These are phyloP conservation scores for Gleditsia sinensis DNA, from an alignment of 306 rosid genomes.

Conservation along the genomic window DNA sequence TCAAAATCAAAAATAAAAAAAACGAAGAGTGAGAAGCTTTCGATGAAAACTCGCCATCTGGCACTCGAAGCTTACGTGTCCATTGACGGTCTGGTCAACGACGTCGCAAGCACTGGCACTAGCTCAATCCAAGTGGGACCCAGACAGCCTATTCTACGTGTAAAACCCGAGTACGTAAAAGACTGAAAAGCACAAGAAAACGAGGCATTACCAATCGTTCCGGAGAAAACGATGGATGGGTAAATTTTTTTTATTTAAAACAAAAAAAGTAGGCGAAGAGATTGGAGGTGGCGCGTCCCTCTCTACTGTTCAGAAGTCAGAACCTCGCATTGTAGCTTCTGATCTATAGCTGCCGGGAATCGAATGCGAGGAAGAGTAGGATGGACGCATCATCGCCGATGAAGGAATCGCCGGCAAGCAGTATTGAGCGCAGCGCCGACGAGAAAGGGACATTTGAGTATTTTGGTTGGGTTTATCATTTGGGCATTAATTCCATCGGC, in stretches of 20 bases:
- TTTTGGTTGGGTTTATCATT: conserved; percentile 89
- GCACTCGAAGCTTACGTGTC: too few relatives aligned
- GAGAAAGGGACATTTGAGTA: conserved; percentile 57
- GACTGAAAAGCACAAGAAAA: neutral
- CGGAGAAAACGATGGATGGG: conserved; percentile 5
- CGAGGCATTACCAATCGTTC: neutral
- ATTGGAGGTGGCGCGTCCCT: neutral
- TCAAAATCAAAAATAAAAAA: too few relatives aligned
- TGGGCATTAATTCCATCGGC: conserved; percentile 82
- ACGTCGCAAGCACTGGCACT: too few relatives aligned
- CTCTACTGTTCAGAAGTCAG: neutral
- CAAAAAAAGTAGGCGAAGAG: neutral
- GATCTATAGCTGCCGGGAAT: neutral
- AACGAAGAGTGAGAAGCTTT: too few relatives aligned
- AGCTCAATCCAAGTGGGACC: too few relatives aligned
- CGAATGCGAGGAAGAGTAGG: neutral
- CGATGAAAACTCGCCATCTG: too few relatives aligned
- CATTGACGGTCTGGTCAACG: too few relatives aligned
- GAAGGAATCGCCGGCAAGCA: conserved; percentile 35
- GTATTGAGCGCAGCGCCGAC: conserved; percentile 35
- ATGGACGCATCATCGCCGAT: conserved; percentile 37
- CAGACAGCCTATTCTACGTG: neutral
- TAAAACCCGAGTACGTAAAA: neutral
- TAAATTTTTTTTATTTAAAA: neutral
- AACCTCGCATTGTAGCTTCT: neutral